Conservation (phyloP, 1,139 yeast species). For the Suhomyces chickasaworum region DNA sequence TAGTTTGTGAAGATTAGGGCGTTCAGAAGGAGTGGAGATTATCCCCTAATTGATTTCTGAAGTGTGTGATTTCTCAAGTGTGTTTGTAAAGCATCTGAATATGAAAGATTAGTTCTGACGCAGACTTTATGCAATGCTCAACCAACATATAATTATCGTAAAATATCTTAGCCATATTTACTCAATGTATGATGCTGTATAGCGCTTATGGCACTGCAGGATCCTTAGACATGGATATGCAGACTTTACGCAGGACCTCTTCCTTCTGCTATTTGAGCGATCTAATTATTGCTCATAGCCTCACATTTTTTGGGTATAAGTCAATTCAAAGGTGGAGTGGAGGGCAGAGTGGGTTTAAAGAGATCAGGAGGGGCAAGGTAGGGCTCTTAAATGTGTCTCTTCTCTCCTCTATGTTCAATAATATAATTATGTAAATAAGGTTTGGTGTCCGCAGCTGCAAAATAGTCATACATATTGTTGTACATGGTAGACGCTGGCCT, state of each 20-base stretch:
- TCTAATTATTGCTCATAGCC: too few relatives aligned
- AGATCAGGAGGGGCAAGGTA: too few relatives aligned
- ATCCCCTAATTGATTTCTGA: too few relatives aligned
- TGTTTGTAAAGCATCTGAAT: too few relatives aligned
- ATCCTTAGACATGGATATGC: neutral
- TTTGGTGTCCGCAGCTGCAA: neutral
- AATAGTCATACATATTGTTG: neutral
- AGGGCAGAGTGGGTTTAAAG: too few relatives aligned
- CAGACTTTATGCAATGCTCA: neutral
- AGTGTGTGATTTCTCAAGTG: too few relatives aligned
- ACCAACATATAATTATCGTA: neutral
- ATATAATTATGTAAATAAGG: neutral
- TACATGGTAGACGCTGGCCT: neutral
- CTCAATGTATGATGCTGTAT: too few relatives aligned
- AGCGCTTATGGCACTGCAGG: too few relatives aligned
- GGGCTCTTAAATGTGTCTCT: neutral
- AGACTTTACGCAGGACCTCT: neutral
- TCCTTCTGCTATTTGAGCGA: too few relatives aligned
- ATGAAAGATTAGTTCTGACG: neutral
- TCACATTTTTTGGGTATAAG: too few relatives aligned
- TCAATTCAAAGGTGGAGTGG: too few relatives aligned
- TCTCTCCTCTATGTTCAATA: neutral
- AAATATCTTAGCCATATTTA: neutral
- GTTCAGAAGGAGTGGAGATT: too few relatives aligned
- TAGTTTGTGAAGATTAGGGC: neutral